phyloP scores from a whole-genome alignment of 257 asterid genomes.

The Scutellaria baicalensis region DNA sequence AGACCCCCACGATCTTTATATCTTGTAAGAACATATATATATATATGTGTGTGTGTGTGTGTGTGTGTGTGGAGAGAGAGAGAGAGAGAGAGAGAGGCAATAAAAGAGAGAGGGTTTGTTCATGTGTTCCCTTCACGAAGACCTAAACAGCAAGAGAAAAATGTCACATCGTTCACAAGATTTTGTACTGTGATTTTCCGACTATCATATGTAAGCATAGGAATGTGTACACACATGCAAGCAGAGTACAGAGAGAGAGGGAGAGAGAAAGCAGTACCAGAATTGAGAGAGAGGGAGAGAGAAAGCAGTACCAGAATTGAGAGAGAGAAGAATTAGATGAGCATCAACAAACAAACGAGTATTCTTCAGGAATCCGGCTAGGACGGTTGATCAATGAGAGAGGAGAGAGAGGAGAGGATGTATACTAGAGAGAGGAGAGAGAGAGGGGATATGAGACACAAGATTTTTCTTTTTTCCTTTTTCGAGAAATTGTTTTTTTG shows the following conservation, averaged over 20 bases:
- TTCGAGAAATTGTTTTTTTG: too few species aligned
- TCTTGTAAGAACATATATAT: too few species aligned
- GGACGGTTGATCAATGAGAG: neutral
- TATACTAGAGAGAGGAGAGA: too few species aligned
- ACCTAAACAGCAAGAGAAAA: neutral
- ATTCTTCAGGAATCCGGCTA: neutral
- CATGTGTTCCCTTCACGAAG: too few species aligned
- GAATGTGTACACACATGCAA: neutral
- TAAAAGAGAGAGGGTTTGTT: too few species aligned
- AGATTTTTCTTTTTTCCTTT: too few species aligned
- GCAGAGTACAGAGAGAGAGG: neutral
- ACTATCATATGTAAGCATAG: neutral
- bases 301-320: neutral
- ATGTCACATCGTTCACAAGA: neutral
- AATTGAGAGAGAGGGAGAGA: neutral
- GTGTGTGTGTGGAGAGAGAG: too few species aligned
- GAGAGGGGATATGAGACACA: too few species aligned
- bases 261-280: neutral
- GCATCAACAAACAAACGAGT: constrained; percentile 10
- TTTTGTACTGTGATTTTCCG: neutral
- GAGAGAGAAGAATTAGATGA: constrained; percentile 10
- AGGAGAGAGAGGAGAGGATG: too few species aligned
- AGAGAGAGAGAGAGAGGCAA: too few species aligned
- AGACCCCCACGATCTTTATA: too few species aligned
- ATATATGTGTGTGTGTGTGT: too few species aligned